Conservation (phyloP, 225 moss, liverwort and hornwort species). For the Pseudoscleropodium purum region DNA sequence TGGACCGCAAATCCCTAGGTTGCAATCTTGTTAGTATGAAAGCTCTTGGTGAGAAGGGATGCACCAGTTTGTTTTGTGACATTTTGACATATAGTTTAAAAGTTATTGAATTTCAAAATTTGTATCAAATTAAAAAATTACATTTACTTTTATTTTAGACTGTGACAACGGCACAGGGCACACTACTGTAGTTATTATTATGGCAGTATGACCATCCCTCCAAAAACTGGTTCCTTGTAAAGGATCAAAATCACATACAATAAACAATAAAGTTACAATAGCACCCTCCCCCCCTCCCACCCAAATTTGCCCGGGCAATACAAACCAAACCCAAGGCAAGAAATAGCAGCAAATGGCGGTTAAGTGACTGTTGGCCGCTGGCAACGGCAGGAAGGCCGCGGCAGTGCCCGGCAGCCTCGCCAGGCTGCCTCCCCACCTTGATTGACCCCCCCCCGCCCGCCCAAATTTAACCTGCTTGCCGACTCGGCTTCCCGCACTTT, state of each 20-base stretch:
- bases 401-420: not conserved
- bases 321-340: not conserved
- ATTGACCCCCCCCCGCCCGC: not conserved
- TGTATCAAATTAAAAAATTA: too few species aligned
- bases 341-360: not conserved
- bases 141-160: too few species aligned
- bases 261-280: not conserved
- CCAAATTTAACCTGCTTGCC: not conserved
- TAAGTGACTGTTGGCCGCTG: not conserved
- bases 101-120: too few species aligned
- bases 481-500: slow-evolving; percentile 3
- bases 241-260: not conserved
- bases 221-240: not conserved
- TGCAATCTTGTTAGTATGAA: too few species aligned
- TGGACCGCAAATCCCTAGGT: too few species aligned
- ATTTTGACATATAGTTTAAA: too few species aligned
- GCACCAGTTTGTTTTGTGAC: too few species aligned
- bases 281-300: not conserved
- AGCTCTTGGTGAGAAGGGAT: too few species aligned
- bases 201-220: not conserved
- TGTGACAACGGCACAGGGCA: too few species aligned
- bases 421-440: not conserved
- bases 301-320: not conserved
- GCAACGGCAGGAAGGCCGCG: not conserved
- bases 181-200: too few species aligned